phyloP scores from a whole-genome alignment of 768 basidiomycete species.

The Ramaria sp. region DNA sequence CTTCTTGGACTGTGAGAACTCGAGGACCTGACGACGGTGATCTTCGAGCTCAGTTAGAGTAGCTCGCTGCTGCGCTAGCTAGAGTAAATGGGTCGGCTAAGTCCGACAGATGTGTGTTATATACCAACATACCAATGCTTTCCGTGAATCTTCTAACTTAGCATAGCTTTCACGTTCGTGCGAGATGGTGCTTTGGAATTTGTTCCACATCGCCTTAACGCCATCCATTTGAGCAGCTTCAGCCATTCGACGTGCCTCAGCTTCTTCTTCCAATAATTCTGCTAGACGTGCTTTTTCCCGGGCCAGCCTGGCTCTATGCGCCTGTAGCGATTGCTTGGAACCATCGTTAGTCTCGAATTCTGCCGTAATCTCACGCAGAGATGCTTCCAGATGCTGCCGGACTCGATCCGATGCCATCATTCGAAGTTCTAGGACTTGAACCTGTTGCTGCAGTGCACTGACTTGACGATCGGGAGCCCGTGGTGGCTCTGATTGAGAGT shows the following conservation, averaged over 20 bases:
- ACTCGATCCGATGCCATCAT: slow-evolving; percentile 61
- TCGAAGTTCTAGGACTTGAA: slow-evolving; percentile 56
- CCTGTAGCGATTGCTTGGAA: slow-evolving; percentile 51
- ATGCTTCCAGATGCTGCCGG: slow-evolving; percentile 50
- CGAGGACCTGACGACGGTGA: slow-evolving; percentile 51
- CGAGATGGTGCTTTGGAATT: slow-evolving; percentile 47
- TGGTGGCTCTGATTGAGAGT: slow-evolving; percentile 20
- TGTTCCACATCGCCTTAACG: slow-evolving; percentile 55
- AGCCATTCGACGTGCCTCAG: slow-evolving; percentile 48
- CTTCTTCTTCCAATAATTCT: slow-evolving; percentile 51
- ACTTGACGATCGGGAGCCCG: slow-evolving; percentile 36
- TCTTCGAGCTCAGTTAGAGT: slow-evolving; percentile 56
- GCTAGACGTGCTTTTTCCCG: slow-evolving; percentile 46
- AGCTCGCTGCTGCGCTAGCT: slow-evolving; percentile 60
- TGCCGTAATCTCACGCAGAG: slow-evolving; percentile 46
- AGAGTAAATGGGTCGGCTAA: slow-evolving; percentile 6
- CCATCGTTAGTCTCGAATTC: slow-evolving; percentile 57
- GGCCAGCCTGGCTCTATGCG: slow-evolving; percentile 42
- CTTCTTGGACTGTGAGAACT: slow-evolving; percentile 44
- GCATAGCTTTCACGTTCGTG: slow-evolving; percentile 53
- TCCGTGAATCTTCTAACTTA: slow-evolving; percentile 59
- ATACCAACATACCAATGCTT: slow-evolving; percentile 43
- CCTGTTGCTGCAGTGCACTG: slow-evolving; percentile 45
- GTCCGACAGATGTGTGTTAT: background rate
- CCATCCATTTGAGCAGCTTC: slow-evolving; percentile 56